Base-by-base conservation (phyloP, 2,329 filamentous ascomycete genomes). In the Harringtonia lauricola region DNA sequence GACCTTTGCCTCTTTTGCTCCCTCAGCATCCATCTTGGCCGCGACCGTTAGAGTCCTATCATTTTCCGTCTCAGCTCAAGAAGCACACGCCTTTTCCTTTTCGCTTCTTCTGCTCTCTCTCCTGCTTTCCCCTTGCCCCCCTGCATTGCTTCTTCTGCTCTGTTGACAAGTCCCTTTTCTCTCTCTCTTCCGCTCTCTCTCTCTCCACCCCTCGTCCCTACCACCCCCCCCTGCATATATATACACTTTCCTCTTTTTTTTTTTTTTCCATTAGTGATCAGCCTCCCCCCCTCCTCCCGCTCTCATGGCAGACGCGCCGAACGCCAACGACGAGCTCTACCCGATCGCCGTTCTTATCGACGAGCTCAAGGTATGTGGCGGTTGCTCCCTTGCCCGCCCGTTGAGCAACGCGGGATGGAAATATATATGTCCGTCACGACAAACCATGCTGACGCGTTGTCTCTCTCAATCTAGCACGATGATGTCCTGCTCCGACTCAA, bases 311-410 rank as follows among this genome's bases (percentile, higher is more conserved):
- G 78, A 95, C 71, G 83, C 83, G 69, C 76, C 82, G 65, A 86
- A 83, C 68, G 81, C 90, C 72, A 94, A 83, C 66, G 92, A 98
- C 71, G 94, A 96, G 81, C 88, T 98, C 60, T 98, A 96, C 68
- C 92, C 92, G 64, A 98, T 98, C 74, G 92, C 94, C 62, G 92
- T 98, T 56, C 82, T 98, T 68, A 98, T 98, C 68, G 92, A 98
- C 67, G 92, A 98, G 79, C 77, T 98, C 61, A 98, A 95, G 86
- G 89, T 95, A 43, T 22, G 22, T 35, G 12, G 7, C n/a, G n/a
- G n/a, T n/a, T n/a, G n/a, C 19, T 21, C 7, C 18, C 17, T 14
- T 13, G 7, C 7, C 8, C 6, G 4, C 9, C 2, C 29, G 3
- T 7, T 21, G 15, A 8, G 21, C 14, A 6, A 14, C 24, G 18